These are phyloP conservation scores for Blastobotrys buckinghamii DNA, from an alignment of 1,139 yeast species.

Conservation along the genomic window DNA sequence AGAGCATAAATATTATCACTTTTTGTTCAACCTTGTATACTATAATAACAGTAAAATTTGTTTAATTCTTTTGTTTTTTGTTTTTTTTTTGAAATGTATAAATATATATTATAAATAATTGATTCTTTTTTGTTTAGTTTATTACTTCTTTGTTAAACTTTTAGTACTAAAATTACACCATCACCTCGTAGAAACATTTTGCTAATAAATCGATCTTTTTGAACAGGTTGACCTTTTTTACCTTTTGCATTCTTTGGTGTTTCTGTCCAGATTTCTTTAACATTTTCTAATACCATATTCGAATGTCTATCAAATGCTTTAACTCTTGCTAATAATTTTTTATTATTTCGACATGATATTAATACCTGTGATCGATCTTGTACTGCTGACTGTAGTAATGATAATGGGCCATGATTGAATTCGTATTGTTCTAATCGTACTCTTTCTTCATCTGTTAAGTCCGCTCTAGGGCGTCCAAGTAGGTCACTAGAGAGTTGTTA, in stretches of 20 bases:
- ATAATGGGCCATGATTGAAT: constrained; percentile 85
- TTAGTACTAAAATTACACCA: constrained; percentile 76
- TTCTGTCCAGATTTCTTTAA: constrained; percentile 88
- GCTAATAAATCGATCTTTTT: constrained; percentile 80
- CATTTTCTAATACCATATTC: constrained; percentile 86
- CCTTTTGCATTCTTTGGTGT: constrained; percentile 58
- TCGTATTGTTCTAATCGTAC: constrained; percentile 85
- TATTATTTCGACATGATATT: constrained; percentile 88
- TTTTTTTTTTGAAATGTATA: not conserved
- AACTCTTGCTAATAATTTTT: constrained; percentile 81
- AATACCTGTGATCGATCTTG: constrained; percentile 70
- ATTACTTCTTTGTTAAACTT: too few species aligned
- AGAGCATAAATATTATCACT: not conserved
- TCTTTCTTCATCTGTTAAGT: constrained; percentile 73
- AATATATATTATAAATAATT: not conserved
- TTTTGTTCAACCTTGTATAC: not conserved
- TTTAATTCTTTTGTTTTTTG: not conserved
- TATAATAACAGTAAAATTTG: too few species aligned
- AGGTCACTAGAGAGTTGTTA: constrained; percentile 23
- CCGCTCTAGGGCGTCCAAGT: constrained; percentile 39
- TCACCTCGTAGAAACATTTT: constrained; percentile 94
- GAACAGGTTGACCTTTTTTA: constrained; percentile 60
- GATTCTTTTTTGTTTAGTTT: not conserved
- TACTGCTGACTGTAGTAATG: constrained; percentile 75
- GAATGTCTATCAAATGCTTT: constrained; percentile 96